A percentile compares a stretch with the other conserved stretches of the same genome.
Evolutionary conservation across 352 stramenopile species (phyloP).

Genomic region (Phytophthora foliorum): DNA sequence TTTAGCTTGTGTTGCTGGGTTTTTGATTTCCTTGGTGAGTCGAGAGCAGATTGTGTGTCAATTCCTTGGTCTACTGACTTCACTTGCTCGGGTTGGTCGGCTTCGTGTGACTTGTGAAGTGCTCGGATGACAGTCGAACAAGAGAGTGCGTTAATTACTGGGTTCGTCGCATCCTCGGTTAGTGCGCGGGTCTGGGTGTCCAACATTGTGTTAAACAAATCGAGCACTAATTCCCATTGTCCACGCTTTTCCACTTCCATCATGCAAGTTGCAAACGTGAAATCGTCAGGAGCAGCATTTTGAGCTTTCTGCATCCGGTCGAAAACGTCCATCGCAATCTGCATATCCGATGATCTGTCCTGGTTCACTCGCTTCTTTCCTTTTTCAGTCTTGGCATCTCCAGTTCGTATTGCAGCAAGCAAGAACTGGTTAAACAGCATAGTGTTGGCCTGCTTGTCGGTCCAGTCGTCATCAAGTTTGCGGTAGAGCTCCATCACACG

Average conservation of each 20-base stretch:
- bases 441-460: slow-evolving; percentile 49
- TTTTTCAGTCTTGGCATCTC: slow-evolving; percentile 3
- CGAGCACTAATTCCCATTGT: slow-evolving; percentile 55
- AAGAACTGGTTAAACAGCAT: slow-evolving; percentile 74
- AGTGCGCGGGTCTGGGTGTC: slow-evolving; percentile 34
- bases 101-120: slow-evolving; percentile 47
- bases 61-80: slow-evolving; percentile 5
- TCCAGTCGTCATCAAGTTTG: slow-evolving; percentile 50
- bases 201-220: slow-evolving; percentile 72
- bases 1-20: slow-evolving; percentile 35
- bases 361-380: slow-evolving; percentile 8
- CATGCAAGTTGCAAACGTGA: slow-evolving; percentile 73
- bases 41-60: neutral
- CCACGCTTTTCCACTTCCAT: slow-evolving; percentile 57
- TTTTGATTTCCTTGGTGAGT: slow-evolving; percentile 16
- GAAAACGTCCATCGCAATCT: slow-evolving; percentile 51
- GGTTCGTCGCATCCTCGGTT: slow-evolving; percentile 4
- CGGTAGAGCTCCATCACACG: slow-evolving; percentile 61
- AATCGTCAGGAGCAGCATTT: slow-evolving; percentile 60
- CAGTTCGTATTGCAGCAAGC: slow-evolving; percentile 48
- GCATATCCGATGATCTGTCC: slow-evolving; percentile 22
- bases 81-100: slow-evolving; percentile 9
- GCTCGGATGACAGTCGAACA: slow-evolving; percentile 61
- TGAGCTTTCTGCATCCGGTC: slow-evolving; percentile 50
- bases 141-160: slow-evolving; percentile 58